Evolutionary conservation across 169 alveolate species (phyloP), one percentile per base, ranked within the genome.

Genomic region (Plasmodium cynomolgi): DNA sequence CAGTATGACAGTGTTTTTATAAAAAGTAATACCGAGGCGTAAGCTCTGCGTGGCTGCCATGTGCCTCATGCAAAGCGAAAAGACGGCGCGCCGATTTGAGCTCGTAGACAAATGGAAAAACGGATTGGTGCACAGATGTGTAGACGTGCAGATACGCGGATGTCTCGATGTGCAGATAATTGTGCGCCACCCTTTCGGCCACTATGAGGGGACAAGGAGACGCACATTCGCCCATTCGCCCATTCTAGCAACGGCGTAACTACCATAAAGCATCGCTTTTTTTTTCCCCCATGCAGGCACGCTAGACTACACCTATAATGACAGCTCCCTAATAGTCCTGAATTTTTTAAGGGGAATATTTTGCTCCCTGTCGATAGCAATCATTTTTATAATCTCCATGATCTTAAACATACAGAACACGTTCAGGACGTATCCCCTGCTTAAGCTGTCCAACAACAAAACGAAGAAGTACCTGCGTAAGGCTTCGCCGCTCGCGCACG

Each of bases 1-100:
- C 94, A 88, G 50, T 88, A 88, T 88, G 94, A 88, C 47, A 88
- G 94, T 44, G 82, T 88, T 58, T 88, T 88, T 68, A 88, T 88
- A 50, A 88, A 88, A 88, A 88, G 94, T 88, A 88, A 88, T 77
- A 31, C 29, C 77, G 15, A 17, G 74, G 33, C 4, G 26, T 58
- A 8, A 54, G n/a, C 23, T n/a, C 33, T 81, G 68, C 56, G 11
- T 29, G 31, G 15, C 17, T 20, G 37, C 6, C 41, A 68, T 29
- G 37, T 68, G 62, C 62, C 26, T 13, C 26, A 50, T 74, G 3
- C 15, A 50, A 56, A 3, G 56, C 23, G 31, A 81, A 39, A 41
- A 41, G 6, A 81, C 26, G 1, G 7, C 8, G 34, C 34, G 26
- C 5, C 37, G 37, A 33, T 75, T 37, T 26, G 13, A 26, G n/a